Base-by-base conservation (phyloP, 2,329 filamentous ascomycete genomes). In the Alternaria infectoria region DNA sequence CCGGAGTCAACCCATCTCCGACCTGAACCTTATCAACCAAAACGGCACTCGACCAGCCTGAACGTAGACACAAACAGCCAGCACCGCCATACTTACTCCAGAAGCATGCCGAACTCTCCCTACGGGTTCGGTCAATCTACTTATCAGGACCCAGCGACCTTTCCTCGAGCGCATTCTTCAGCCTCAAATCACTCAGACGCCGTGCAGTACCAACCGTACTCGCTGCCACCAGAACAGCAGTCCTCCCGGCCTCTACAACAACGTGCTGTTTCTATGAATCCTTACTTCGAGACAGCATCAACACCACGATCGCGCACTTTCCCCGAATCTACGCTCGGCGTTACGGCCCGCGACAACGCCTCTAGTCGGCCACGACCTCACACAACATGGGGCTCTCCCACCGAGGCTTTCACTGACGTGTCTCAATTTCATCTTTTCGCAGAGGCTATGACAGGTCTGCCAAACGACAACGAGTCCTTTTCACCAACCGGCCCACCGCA, bases 381-480 rank as follows among this genome's bases (percentile, higher is more conserved):
- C 44, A 76, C 61, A 19, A 56, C 76, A 10, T 78, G 75, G 71
- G 61, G 78, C 7, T 78, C 77, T 13, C 74, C 75, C 1, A 77
- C 74, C 3, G 77, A 79, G 32, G 71, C 78, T 11, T 79, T 80
- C 54, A 70, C 74, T 9, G 74, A 79, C 57, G 63, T 73, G 12
- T 74, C 75, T 10, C 75, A 81, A 30, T 79, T 79, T 36, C 77
- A 78, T 40, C 72, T 80, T 1, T 81, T 81, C 49, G 79, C 74
- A 21, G 78, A 80, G 70, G 79, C 79, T 17, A 81, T 77, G 12
- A 75, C 73, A 30, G 77, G 78, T 1, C 69, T 80, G 9, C 68
- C 75, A 15, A 69, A 69, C 25, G 73, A 74, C 23, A 65, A 72
- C n/a, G 76, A 77, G n/a, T 57, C 69, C 4, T 68, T 73, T 26